phyloP scores from a whole-genome alignment of 345 rosid genomes.

The Melaleuca quinquenervia region DNA sequence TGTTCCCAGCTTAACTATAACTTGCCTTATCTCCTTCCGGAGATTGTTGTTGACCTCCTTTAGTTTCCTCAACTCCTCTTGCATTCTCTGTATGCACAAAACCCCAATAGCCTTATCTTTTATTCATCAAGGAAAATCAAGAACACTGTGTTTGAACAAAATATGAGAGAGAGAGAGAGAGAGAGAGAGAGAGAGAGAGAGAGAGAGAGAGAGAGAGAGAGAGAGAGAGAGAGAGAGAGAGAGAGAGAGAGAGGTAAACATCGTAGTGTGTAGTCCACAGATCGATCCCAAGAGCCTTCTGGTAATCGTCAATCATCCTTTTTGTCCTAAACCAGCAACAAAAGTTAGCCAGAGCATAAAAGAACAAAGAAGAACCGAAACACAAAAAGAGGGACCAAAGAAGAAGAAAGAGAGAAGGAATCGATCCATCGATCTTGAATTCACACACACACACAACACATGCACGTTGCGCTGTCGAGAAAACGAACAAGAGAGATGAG shows the following conservation, averaged over 20 bases:
- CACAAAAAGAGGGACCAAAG: neutral
- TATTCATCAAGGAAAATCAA: neutral
- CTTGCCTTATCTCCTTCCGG: conserved; percentile 38
- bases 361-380: neutral
- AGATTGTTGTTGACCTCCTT: conserved; percentile 37
- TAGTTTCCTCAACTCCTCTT: conserved; percentile 32
- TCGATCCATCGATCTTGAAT: neutral
- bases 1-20: neutral
- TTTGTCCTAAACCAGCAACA: conserved; percentile 21
- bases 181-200: neutral
- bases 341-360: neutral
- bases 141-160: neutral
- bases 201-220: neutral
- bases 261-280: conserved; percentile 49
- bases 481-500: neutral
- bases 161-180: neutral
- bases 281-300: conserved; percentile 31
- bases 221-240: neutral
- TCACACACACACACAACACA: neutral
- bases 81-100: conserved; percentile 35
- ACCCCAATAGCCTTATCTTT: neutral
- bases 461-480: neutral
- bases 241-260: conserved; percentile 7
- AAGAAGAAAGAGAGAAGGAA: neutral
- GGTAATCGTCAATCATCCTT: conserved; percentile 34